Evolutionary conservation across 768 basidiomycete genomes (phyloP), one percentile per base, ranked within the genome.

Genomic region (Galerina marginata): DNA sequence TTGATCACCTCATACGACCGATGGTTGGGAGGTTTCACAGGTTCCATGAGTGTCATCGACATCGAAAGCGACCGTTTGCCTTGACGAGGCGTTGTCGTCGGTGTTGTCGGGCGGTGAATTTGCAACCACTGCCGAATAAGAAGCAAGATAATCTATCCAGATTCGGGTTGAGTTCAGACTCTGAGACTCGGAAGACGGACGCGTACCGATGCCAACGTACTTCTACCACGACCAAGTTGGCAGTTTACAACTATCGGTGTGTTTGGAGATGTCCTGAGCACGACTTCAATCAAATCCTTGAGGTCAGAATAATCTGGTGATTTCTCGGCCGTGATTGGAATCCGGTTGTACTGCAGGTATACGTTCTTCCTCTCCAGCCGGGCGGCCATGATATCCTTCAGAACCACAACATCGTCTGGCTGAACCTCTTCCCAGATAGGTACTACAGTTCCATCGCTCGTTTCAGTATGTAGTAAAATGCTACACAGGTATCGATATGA

Each of bases 371-470:
- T 69, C 20, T 76, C 68, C 26, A 71, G 74, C 46, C 84, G 82
- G 3, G 83, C 75, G 12, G 79, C 83, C 95, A 99, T 98, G 61
- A 96, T 85, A 52, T 97, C 93, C 69, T 92, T 91, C 43, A 97
- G 80, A 1, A 93, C 92, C 33, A 86, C 84, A 12, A 99, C 89
- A 64, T 93, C 82, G 9, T 82, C 76, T 37, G 81, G 73, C 42
- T 82, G 82, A 3, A 92, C 93, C 64, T 94, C 92, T 72, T 99
- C 96, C 96, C 96, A 99, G 1, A 97, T 81, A 0, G 97, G 96
- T 5, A 95, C 85, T 6, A 99, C 91, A 5, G 91, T 84, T 5
- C 96, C 95, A 63, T 95, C 93, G 0, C 84, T 67, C 0, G 90
- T 88, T 76, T 99, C 97, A 1, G 93, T 91, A 67, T 99, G 96